Percentiles rank a stretch among this genome's conserved stretches.
phyloP scores from a whole-genome alignment of 345 rosid species.

The Citrus medica region DNA sequence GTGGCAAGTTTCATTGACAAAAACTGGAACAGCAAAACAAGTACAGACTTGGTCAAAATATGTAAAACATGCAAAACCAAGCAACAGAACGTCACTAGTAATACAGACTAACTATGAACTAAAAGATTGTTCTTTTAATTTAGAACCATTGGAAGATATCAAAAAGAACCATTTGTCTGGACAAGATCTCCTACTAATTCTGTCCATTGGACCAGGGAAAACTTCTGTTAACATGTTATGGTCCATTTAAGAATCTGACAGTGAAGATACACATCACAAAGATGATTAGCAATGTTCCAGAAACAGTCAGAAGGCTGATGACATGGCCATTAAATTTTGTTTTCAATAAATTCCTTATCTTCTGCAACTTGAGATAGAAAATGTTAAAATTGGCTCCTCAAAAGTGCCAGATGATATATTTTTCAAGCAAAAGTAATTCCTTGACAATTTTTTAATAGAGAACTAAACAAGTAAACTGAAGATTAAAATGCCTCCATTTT shows the following conservation, averaged over 20 bases:
- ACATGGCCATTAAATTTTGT: background rate
- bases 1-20: slow-evolving; percentile 98
- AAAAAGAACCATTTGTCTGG: background rate
- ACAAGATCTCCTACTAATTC: background rate
- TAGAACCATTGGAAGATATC: background rate
- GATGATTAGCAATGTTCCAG: background rate
- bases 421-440: background rate
- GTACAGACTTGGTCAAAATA: background rate
- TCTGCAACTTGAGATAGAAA: background rate
- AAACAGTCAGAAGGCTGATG: background rate
- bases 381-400: background rate
- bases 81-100: background rate
- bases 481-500: background rate
- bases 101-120: background rate
- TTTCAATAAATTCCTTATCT: background rate
- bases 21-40: slow-evolving; percentile 49
- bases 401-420: background rate
- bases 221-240: background rate
- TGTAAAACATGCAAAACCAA: background rate
- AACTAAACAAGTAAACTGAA: background rate
- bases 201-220: background rate
- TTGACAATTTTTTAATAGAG: background rate
- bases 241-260: background rate
- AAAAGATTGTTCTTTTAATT: background rate
- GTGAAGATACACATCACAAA: background rate